A percentile compares a stretch with the other conserved stretches of the same genome.
Evolutionary conservation across 2,329 filamentous ascomycete species (phyloP).

Genomic region (Lecanicillium sp.): DNA sequence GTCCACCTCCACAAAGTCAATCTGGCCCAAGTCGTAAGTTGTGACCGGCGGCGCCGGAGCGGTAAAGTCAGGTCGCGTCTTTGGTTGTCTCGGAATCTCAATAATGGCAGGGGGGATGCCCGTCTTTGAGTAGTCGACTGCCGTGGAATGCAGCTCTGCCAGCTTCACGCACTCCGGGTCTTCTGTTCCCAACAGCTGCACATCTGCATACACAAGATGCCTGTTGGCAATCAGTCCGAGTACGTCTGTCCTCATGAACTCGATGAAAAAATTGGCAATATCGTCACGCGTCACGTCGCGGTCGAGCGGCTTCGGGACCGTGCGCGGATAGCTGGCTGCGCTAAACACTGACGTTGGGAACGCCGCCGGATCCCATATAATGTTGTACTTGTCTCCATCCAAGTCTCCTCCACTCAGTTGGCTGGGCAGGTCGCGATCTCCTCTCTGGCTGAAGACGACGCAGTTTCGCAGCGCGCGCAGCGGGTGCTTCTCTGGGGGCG

Average conservation of each 20-base stretch:
- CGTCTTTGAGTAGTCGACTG: constrained; percentile 72
- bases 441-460: constrained; percentile 69
- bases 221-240: constrained; percentile 59
- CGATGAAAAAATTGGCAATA: constrained; percentile 76
- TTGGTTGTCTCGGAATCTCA: constrained; percentile 34
- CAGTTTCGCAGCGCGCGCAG: constrained; percentile 63
- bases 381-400: constrained; percentile 74
- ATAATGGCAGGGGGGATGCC: constrained; percentile 52
- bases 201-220: constrained; percentile 61
- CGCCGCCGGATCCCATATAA: constrained; percentile 63
- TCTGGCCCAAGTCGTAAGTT: constrained; percentile 39
- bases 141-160: constrained; percentile 61
- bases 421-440: constrained; percentile 68
- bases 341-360: constrained; percentile 35
- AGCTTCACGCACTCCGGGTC: constrained; percentile 46
- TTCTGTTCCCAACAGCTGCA: constrained; percentile 43
- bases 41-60: constrained; percentile 39
- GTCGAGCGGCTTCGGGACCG: constrained; percentile 51
- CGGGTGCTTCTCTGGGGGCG: constrained; percentile 54
- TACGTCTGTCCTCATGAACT: constrained; percentile 64
- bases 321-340: constrained; percentile 65
- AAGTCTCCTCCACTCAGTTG: constrained; percentile 76
- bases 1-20: constrained; percentile 29
- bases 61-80: constrained; percentile 45
- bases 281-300: constrained; percentile 55